Conservation (phyloP, 2,329 filamentous ascomycete species). For the Zymoseptoria passerinii region DNA sequence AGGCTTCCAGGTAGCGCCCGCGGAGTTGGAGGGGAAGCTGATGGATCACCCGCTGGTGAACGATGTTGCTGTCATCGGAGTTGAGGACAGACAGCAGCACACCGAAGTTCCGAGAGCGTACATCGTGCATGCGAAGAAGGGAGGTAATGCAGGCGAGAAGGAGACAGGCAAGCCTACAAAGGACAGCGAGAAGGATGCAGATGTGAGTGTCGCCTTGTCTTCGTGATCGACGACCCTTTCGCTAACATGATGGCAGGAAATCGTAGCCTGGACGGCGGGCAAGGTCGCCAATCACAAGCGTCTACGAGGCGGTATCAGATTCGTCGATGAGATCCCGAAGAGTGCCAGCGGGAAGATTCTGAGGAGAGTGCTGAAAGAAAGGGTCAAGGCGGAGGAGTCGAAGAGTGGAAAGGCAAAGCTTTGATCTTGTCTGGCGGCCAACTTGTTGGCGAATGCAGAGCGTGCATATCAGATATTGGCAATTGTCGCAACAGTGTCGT, state of each 20-base stretch:
- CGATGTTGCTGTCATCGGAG: conserved; percentile 41
- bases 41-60: conserved; percentile 36
- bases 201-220: conserved; percentile 2
- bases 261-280: conserved; percentile 36
- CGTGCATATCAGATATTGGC: too few species aligned
- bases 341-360: conserved; percentile 42
- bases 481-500: too few species aligned
- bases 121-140: conserved; percentile 33
- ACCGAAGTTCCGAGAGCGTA: conserved; percentile 42
- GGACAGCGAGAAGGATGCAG: conserved; percentile 27
- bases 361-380: conserved; percentile 37
- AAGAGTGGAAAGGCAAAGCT: conserved; percentile 33
- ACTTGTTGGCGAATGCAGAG: too few species aligned
- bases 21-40: conserved; percentile 41
- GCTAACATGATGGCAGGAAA: conserved; percentile 19
- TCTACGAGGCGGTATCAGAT: conserved; percentile 39
- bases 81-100: conserved; percentile 38
- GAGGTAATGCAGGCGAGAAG: conserved; percentile 26
- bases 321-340: conserved; percentile 42
- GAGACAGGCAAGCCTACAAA: conserved; percentile 12
- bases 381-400: conserved; percentile 34
- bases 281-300: conserved; percentile 43
- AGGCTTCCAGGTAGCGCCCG: conserved; percentile 41
- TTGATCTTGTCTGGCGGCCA: conserved; percentile 11
- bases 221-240: not conserved